These are phyloP conservation scores for Coniochaeta sp. DNA, from an alignment of 2,329 filamentous ascomycete species.

Conservation along the genomic window DNA sequence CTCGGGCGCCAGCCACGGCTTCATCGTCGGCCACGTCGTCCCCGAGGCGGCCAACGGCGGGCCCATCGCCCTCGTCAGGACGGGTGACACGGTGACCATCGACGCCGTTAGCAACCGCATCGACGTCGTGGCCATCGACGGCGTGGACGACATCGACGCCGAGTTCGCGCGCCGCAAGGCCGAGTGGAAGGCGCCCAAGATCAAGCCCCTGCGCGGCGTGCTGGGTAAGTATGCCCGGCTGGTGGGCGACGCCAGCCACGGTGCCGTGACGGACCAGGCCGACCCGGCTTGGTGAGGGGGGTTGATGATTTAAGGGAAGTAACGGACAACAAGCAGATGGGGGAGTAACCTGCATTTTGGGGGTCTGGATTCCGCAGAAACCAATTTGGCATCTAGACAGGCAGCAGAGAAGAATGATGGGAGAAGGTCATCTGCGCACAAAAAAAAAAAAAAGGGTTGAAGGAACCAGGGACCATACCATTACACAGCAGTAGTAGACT, in stretches of 20 bases:
- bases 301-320: no score
- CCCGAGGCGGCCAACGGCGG: constrained; percentile 87
- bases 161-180: constrained; percentile 55
- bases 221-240: constrained; percentile 84
- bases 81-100: constrained; percentile 81
- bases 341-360: neutral
- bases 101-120: constrained; percentile 77
- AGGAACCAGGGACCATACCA: no score
- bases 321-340: no score
- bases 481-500: no score
- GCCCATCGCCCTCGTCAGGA: constrained; percentile 72
- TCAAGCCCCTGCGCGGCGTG: constrained; percentile 70
- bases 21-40: constrained; percentile 88
- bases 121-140: constrained; percentile 51
- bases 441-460: no score
- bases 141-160: constrained; percentile 23
- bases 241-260: constrained; percentile 86
- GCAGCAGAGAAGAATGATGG: neutral
- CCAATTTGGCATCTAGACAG: neutral
- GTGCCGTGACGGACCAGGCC: constrained; percentile 70
- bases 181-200: constrained; percentile 59
- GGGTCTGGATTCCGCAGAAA: neutral
- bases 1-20: constrained; percentile 80
- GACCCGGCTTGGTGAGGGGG: constrained; percentile 14
- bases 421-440: neutral